Evolutionary conservation across 192 early-diverging fungal species (phyloP), one percentile per base, ranked within the genome.

Genomic region (Entomortierella beljakovae): DNA sequence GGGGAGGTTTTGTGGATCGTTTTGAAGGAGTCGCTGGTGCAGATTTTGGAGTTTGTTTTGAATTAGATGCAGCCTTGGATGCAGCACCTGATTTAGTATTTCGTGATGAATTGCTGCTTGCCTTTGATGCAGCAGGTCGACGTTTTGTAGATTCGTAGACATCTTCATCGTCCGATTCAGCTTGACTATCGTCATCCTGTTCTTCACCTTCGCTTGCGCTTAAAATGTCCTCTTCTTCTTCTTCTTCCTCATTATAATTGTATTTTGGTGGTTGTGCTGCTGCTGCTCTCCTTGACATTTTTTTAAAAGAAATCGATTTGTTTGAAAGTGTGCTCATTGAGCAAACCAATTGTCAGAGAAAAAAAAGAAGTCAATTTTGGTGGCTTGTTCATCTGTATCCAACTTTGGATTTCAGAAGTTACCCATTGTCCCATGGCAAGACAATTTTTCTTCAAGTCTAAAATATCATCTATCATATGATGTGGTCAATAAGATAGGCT

Each of bases 161-260:
- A 66, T 74, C 61, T 34, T 64, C 71, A 16, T 73, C 63, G 5
- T 70, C 68, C 23, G 58, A 66, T 40, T 72, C 70, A 33, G 13
- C 43, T 22, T 59, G 67, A 25, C 48, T 61, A 18, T 57, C 55
- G n/a, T 74, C 64, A 20, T 56, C 59, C 15, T 69, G 49, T 3
- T 62, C 59, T 22, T 73, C 54, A 2, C 35, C 70, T 16, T 70
- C 64, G 22, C 64, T 66, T 11, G 3, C 54, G 32, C 38, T 56
- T 15, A 46, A 11, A 23, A 62, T 37, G 23, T 67, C 64, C 1
- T 62, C 66, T 6, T 68, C 64, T 22, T 62, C 66, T 6, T 68
- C 64, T 22, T 68, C 53, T 20, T 70, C 75, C 16, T 79, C 67
- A 5, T 79, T 68, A n/a, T 79, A 62, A 31, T 62, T 70, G 51